phyloP scores from a whole-genome alignment of 805 yeast genomes.

The Isabelozyma rhagii region DNA sequence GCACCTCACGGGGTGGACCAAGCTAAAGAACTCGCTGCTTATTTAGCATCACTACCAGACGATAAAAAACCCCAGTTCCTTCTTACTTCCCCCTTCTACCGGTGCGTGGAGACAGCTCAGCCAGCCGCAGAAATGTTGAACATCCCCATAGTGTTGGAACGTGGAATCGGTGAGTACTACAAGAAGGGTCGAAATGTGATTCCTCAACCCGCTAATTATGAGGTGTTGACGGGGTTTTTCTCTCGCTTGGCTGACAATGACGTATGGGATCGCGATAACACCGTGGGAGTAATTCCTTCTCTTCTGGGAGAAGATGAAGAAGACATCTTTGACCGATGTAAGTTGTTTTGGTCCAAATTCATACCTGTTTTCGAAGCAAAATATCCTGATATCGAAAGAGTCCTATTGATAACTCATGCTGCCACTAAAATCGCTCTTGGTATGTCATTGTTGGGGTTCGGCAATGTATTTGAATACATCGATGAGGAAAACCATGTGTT shows the following conservation, averaged over 20 bases:
- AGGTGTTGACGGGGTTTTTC: slow-evolving; percentile 52
- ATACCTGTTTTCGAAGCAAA: slow-evolving; percentile 53
- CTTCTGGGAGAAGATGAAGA: slow-evolving; percentile 69
- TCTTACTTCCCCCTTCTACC: slow-evolving; percentile 79
- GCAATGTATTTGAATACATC: slow-evolving; percentile 49
- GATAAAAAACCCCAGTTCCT: slow-evolving; percentile 66
- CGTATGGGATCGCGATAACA: slow-evolving; percentile 46
- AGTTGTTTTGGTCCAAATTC: slow-evolving; percentile 51
- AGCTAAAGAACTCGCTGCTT: slow-evolving; percentile 73
- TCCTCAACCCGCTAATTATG: slow-evolving; percentile 64
- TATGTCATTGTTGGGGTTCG: slow-evolving; percentile 60
- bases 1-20: slow-evolving; percentile 88
- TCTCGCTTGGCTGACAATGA: slow-evolving; percentile 32
- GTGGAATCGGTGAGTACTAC: slow-evolving; percentile 94
- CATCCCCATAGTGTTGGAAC: slow-evolving; percentile 62
- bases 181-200: slow-evolving; percentile 62
- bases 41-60: slow-evolving; percentile 39
- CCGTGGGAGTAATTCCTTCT: slow-evolving; percentile 59
- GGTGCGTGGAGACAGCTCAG: slow-evolving; percentile 79
- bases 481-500: slow-evolving; percentile 38
- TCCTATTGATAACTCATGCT: slow-evolving; percentile 86
- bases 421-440: slow-evolving; percentile 90
- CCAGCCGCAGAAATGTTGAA: slow-evolving; percentile 64
- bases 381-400: slow-evolving; percentile 57
- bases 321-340: slow-evolving; percentile 64